Percentiles rank a stretch among this genome's conserved stretches.
Conservation (phyloP, 164 flowering plant genomes). For the Euptelea pleiosperma region DNA sequence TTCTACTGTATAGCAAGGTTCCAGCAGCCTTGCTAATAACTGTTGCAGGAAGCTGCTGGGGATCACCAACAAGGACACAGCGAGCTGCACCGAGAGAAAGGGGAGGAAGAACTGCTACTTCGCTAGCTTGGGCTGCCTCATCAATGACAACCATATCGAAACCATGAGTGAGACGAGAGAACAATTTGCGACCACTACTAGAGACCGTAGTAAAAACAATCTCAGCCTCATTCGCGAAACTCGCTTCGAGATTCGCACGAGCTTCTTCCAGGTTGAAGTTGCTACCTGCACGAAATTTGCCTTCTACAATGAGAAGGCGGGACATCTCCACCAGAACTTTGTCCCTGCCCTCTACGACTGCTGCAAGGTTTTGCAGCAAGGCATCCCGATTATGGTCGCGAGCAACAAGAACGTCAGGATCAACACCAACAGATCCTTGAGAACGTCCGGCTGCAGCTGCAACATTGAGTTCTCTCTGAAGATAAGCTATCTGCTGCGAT, state of each 20-base stretch:
- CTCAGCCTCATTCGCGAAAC: conserved; percentile 98
- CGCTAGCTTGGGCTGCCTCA: conserved; percentile 99
- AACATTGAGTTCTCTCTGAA: conserved; percentile 71
- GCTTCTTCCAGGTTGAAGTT: conserved; percentile 81
- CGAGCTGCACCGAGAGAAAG: conserved; percentile 91
- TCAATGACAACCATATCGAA: conserved; percentile 99
- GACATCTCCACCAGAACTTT: conserved; percentile 87
- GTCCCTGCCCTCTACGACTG: conserved; percentile 82
- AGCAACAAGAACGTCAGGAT: conserved; percentile 85
- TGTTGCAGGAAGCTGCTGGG: conserved; percentile 99
- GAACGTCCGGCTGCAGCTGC: conserved; percentile 77
- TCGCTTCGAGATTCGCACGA: conserved; percentile 89
- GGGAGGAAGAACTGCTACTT: conserved; percentile 88
- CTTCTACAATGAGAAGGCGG: conserved; percentile 71
- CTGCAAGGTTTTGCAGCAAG: conserved; percentile 81
- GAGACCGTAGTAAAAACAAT: conserved; percentile 97
- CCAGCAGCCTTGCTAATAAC: conserved; percentile 98
- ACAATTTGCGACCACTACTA: conserved; percentile 90
- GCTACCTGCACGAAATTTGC: conserved; percentile 62
- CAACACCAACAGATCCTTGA: conserved; percentile 96
- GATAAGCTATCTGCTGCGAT: conserved; percentile 61
- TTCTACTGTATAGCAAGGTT: conserved; percentile 82
- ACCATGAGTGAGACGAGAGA: conserved; percentile 90
- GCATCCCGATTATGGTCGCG: conserved; percentile 79
- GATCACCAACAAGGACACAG: conserved; percentile 99